A percentile compares a stretch with the other conserved stretches of the same genome.
These are phyloP conservation scores for Cytospora chrysosperma DNA, from an alignment of 2,329 filamentous ascomycete genomes.

Conservation along the genomic window DNA sequence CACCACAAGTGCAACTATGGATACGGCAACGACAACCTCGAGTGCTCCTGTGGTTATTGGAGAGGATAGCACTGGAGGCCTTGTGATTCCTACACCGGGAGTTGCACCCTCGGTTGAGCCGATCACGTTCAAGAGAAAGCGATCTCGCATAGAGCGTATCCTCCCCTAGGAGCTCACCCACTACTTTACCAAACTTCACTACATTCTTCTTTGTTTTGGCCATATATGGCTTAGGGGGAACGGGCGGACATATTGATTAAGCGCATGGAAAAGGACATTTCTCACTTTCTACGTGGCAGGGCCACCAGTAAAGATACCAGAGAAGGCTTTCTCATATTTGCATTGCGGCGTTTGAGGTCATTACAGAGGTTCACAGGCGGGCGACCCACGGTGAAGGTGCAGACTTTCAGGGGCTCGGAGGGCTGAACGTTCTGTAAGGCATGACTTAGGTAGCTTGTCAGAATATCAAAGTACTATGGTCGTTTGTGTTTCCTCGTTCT, in stretches of 20 bases:
- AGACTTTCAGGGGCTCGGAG: neutral
- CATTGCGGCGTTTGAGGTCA: neutral
- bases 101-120: slow-evolving; percentile 22
- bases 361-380: neutral
- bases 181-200: neutral
- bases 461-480: neutral
- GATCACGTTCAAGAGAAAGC: slow-evolving; percentile 16
- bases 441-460: neutral
- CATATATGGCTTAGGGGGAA: neutral
- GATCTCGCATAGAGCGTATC: slow-evolving; percentile 21
- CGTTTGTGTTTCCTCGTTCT: neutral
- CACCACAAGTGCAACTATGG: neutral
- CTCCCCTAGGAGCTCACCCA: neutral
- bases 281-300: neutral
- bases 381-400: neutral
- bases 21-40: neutral
- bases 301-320: neutral
- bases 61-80: slow-evolving; percentile 11
- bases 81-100: slow-evolving; percentile 9
- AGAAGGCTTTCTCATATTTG: neutral
- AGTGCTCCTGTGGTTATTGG: neutral
- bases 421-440: neutral
- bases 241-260: neutral
- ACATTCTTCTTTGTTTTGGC: neutral
- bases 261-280: neutral